phyloP scores from a whole-genome alignment of 805 yeast genomes.

The Wickerhamomyces queroliae region DNA sequence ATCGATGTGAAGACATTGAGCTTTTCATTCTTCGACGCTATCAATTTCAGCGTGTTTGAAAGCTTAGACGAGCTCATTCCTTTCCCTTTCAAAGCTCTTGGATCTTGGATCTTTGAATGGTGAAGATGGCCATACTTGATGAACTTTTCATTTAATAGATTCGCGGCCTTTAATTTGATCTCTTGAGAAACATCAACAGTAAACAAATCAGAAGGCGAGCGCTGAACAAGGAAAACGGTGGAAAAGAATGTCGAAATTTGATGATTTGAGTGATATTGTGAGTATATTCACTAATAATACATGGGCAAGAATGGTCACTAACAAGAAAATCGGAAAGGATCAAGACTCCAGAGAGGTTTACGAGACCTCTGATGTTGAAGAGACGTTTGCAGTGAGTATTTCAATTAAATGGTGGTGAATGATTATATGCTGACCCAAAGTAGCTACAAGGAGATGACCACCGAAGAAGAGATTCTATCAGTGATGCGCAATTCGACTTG shows the following conservation, averaged over 20 bases:
- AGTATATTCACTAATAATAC: background rate
- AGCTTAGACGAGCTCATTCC: constrained; percentile 8
- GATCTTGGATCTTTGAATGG: too few species aligned
- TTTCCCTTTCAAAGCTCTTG: background rate
- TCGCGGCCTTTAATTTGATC: background rate
- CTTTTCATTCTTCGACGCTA: constrained; percentile 17
- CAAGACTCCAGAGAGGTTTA: constrained; percentile 29
- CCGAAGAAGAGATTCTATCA: constrained; percentile 19
- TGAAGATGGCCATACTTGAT: too few species aligned
- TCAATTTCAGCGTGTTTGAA: constrained; percentile 6
- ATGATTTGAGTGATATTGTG: constrained; percentile 6
- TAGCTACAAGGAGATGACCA: background rate
- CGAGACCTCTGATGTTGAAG: constrained; percentile 37
- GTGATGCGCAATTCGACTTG: constrained; percentile 10
- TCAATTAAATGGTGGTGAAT: background rate
- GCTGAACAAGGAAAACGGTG: too few species aligned
- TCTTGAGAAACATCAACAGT: background rate
- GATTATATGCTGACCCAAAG: too few species aligned
- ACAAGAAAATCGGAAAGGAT: constrained; percentile 12
- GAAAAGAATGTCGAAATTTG: background rate
- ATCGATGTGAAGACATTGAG: constrained; percentile 39
- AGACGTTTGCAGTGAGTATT: constrained; percentile 29
- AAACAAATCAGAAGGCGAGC: background rate
- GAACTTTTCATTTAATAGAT: background rate
- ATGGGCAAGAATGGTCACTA: background rate